These are phyloP conservation scores for Pichia heedii DNA, from an alignment of 805 yeast species.

Conservation along the genomic window DNA sequence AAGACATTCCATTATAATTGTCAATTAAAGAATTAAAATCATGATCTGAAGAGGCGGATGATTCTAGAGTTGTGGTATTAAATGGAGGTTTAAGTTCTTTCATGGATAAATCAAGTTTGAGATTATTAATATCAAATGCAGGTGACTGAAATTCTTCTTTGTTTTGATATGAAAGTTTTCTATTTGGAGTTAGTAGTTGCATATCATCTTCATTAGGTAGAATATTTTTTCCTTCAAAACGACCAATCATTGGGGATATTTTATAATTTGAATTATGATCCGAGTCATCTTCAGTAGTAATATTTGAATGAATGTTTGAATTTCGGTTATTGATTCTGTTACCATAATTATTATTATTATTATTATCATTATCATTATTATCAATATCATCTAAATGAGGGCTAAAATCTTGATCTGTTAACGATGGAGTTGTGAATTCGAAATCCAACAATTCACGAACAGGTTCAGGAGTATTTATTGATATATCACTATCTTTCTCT, in stretches of 20 bases:
- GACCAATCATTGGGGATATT: constrained; percentile 11
- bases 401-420: background rate
- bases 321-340: no score
- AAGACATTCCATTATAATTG: constrained; percentile 1
- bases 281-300: no score
- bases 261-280: no score
- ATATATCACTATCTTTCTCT: background rate
- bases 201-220: constrained; percentile 6
- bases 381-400: background rate
- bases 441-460: constrained; percentile 2
- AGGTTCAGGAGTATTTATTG: background rate
- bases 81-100: constrained; percentile 4
- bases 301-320: no score
- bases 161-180: constrained; percentile 3
- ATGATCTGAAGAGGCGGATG: constrained; percentile 9
- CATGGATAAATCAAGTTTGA: constrained; percentile 2
- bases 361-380: background rate
- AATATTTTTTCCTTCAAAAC: constrained; percentile 11
- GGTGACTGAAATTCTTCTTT: background rate
- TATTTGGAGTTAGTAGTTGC: constrained; percentile 6
- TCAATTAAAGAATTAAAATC: constrained; percentile 12
- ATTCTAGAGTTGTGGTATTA: background rate
- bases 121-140: constrained; percentile 1
- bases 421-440: background rate
- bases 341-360: background rate